phyloP scores from a whole-genome alignment of 2,329 filamentous ascomycete species.

The Macrophomina pseudophaseolina region DNA sequence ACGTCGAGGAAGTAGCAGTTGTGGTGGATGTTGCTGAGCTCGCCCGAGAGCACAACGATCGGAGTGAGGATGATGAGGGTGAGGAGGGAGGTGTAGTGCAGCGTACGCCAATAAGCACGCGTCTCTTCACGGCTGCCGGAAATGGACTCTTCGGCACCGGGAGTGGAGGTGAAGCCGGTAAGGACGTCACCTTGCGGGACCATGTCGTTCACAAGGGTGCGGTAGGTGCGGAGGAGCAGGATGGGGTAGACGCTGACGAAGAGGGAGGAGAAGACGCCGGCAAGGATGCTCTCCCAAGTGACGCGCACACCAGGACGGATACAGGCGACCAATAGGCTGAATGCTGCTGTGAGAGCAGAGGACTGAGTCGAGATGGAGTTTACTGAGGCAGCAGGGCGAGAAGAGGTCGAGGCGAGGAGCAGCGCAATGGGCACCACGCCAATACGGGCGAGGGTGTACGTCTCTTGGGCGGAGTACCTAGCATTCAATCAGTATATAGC shows the following conservation, averaged over 20 bases:
- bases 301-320: constrained; percentile 53
- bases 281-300: constrained; percentile 58
- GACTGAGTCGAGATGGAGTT: constrained; percentile 56
- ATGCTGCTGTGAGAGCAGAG: constrained; percentile 55
- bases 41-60: constrained; percentile 56
- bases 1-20: constrained; percentile 62
- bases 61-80: constrained; percentile 56
- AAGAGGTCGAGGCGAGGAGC: constrained; percentile 54
- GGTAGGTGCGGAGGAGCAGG: constrained; percentile 56
- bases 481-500: constrained; percentile 6
- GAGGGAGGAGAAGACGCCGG: constrained; percentile 57
- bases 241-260: constrained; percentile 60
- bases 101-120: constrained; percentile 56
- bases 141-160: not conserved
- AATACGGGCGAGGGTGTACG: constrained; percentile 59
- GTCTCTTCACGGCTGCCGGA: constrained; percentile 51
- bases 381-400: constrained; percentile 52
- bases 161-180: constrained; percentile 41
- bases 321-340: constrained; percentile 57
- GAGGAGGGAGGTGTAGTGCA: constrained; percentile 59
- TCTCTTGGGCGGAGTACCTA: constrained; percentile 57
- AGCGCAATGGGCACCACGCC: constrained; percentile 57
- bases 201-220: constrained; percentile 51
- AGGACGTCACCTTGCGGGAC: constrained; percentile 53
- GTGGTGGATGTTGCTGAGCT: constrained; percentile 53